Evolutionary conservation across 495 filamentous ascomycete species (phyloP).

Genomic region (Tetracladium setigerum): DNA sequence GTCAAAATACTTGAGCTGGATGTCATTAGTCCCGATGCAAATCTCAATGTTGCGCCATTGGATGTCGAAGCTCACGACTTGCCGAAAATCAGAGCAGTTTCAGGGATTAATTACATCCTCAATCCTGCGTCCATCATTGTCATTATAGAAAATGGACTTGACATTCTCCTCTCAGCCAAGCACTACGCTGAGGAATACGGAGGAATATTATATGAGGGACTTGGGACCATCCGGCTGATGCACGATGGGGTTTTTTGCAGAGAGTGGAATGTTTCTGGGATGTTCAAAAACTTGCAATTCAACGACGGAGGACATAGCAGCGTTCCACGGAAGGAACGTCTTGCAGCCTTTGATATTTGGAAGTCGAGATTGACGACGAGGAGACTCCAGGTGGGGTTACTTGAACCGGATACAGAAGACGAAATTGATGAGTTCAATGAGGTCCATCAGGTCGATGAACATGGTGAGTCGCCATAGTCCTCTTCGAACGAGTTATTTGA

Average conservation of each 20-base stretch:
- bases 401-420: too few relatives aligned
- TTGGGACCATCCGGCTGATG: neutral
- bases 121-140: neutral
- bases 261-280: conserved; percentile 1
- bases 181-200: neutral
- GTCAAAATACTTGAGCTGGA: conserved; percentile 1
- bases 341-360: too few relatives aligned
- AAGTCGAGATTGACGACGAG: too few relatives aligned
- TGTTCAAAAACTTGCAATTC: neutral
- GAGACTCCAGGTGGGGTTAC: too few relatives aligned
- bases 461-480: too few relatives aligned
- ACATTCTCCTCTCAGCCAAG: neutral
- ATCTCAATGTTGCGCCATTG: too few relatives aligned
- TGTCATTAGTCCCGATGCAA: neutral
- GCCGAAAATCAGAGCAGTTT: too few relatives aligned
- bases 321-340: neutral
- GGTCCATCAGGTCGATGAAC: too few relatives aligned
- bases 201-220: conserved; percentile 1
- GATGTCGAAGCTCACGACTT: too few relatives aligned
- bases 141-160: neutral
- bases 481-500: too few relatives aligned
- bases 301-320: neutral
- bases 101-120: too few relatives aligned
- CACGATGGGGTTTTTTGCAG: neutral
- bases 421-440: too few relatives aligned